These are phyloP conservation scores for Sequoia sempervirens DNA, from an alignment of 75 land plant genomes.

Conservation along the genomic window DNA sequence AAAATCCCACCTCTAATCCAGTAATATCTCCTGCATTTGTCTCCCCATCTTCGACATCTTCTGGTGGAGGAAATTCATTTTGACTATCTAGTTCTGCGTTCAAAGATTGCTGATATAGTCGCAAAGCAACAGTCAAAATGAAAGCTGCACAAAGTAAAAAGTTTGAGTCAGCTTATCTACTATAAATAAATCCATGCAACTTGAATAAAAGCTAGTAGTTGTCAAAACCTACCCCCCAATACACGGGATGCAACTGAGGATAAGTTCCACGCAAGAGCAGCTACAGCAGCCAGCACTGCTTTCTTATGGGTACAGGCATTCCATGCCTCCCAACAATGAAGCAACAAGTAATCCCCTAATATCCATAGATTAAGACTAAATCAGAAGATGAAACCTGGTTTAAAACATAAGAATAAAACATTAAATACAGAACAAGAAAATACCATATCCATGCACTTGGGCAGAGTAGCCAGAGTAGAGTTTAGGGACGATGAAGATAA, in stretches of 20 bases:
- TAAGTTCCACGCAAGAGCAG: conserved; percentile 12
- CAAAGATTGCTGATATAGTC: not conserved
- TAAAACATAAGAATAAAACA: not conserved
- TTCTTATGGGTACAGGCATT: conserved; percentile 11
- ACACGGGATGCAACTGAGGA: conserved; percentile 2
- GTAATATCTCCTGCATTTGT: conserved; percentile 6
- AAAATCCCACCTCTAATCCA: conserved; percentile 2
- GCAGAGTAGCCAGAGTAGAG: conserved; percentile 46
- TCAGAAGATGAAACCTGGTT: not conserved
- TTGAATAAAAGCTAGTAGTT: too few relatives aligned
- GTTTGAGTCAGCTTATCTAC: not conserved
- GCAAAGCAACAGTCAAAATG: conserved; percentile 6
- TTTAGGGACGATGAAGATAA: conserved; percentile 63
- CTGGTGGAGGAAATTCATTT: conserved; percentile 7
- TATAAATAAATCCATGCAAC: not conserved
- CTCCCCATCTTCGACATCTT: conserved; percentile 11
- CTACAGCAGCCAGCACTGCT: not conserved
- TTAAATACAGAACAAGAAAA: not conserved
- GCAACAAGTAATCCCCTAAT: conserved; percentile 2
- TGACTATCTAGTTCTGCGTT: not conserved
- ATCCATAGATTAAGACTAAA: not conserved
- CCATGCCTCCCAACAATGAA: conserved; percentile 4
- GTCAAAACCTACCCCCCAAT: conserved; percentile 1
- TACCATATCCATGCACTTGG: conserved; percentile 61
- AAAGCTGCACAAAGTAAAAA: not conserved